phyloP scores from a whole-genome alignment of 129 eudicot species.

The Ambrosia artemisiifolia region DNA sequence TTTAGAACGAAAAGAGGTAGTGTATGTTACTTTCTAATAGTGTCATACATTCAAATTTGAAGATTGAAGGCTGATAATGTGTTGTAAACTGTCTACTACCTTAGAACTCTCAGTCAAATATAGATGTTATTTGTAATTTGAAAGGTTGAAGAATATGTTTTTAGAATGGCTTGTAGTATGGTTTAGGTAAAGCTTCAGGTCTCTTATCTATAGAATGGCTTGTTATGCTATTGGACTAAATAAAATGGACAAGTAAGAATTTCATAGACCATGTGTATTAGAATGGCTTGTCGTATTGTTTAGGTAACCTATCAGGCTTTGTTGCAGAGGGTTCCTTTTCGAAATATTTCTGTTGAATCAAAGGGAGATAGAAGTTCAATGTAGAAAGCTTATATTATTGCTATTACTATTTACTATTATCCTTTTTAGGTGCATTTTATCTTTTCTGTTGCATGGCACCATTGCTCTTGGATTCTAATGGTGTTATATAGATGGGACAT shows the following conservation, averaged over 20 bases:
- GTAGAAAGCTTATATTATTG: slow-evolving; percentile 6
- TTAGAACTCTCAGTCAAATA: not conserved
- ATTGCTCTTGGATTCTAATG: not conserved
- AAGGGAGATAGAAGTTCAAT: not conserved
- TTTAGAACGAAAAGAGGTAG: not conserved
- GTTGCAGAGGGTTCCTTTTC: not conserved
- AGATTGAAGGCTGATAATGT: not conserved
- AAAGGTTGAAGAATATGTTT: not conserved
- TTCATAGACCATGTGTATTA: not conserved
- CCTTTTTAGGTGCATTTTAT: not conserved
- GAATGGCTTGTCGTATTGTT: not conserved
- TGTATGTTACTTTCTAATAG: not conserved
- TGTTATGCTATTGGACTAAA: not conserved
- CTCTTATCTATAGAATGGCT: too few relatives aligned
- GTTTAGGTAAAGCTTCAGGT: too few relatives aligned
- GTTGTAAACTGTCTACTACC: not conserved
- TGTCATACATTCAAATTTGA: not conserved
- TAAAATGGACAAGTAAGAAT: not conserved
- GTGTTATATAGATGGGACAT: not conserved
- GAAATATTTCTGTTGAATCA: not conserved
- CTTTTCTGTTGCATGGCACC: not conserved
- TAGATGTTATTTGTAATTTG: not conserved
- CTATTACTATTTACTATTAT: not conserved
- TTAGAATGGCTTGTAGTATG: too few relatives aligned
- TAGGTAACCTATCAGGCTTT: not conserved